These are phyloP conservation scores for Mediolabrus comicus DNA, from an alignment of 108 stramenopile species.

Conservation along the genomic window DNA sequence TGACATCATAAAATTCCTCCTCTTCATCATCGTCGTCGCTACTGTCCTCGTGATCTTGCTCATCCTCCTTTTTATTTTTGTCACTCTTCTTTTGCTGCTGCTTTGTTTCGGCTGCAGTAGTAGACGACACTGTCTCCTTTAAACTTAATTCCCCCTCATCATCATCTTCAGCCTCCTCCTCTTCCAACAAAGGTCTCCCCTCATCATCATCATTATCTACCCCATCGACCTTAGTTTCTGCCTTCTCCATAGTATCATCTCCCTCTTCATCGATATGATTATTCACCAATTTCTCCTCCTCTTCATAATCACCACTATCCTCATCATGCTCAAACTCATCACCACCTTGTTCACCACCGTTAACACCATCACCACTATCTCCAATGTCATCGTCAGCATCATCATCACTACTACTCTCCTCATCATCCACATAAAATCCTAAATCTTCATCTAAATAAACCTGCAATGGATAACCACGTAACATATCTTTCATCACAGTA, in stretches of 20 bases:
- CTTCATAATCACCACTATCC: slow-evolving; percentile 5
- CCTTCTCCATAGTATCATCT: too few species aligned
- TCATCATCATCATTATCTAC: neutral
- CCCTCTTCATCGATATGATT: too few species aligned
- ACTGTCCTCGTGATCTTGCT: too few species aligned
- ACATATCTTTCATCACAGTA: slow-evolving; percentile 10
- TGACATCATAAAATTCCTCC: neutral
- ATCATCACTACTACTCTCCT: neutral
- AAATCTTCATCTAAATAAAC: slow-evolving; percentile 1
- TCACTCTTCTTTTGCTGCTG: neutral
- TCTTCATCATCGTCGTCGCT: too few species aligned
- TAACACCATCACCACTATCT: slow-evolving; percentile 14
- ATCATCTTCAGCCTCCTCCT: neutral
- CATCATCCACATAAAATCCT: neutral
- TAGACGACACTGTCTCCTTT: neutral
- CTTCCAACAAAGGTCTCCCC: neutral
- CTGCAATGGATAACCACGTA: slow-evolving; percentile 10
- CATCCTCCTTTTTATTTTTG: neutral
- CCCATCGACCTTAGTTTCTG: too few species aligned
- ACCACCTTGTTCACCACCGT: neutral
- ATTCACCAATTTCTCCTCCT: neutral
- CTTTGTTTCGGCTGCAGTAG: neutral
- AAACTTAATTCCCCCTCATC: slow-evolving; percentile 1
- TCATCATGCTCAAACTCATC: slow-evolving; percentile 14
- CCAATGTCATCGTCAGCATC: slow-evolving; percentile 15